These are phyloP conservation scores for Clavariopsis aquatica DNA, from an alignment of 495 filamentous ascomycete genomes.

Conservation along the genomic window DNA sequence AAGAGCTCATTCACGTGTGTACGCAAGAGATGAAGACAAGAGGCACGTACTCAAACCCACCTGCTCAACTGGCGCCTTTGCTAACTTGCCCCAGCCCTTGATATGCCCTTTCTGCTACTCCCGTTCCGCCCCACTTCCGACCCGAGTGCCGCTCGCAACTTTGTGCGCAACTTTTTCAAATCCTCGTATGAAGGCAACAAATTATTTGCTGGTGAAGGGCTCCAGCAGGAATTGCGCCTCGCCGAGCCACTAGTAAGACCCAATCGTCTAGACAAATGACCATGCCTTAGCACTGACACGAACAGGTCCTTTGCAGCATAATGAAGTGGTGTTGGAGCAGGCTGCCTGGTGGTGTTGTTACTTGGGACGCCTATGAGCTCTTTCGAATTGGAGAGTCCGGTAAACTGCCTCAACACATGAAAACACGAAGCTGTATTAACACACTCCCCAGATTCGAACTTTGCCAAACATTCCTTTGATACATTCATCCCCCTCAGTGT, in stretches of 20 bases:
- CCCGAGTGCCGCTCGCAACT: conserved; percentile 83
- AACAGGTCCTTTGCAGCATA: conserved; percentile 85
- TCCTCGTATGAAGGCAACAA: conserved; percentile 42
- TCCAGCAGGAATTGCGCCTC: conserved; percentile 86
- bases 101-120: conserved; percentile 90
- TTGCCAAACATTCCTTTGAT: conserved; percentile 89
- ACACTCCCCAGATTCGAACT: conserved; percentile 70
- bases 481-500: conserved; percentile 96
- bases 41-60: conserved; percentile 61
- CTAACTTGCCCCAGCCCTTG: conserved; percentile 60
- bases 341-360: conserved; percentile 86
- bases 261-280: conserved; percentile 28
- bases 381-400: conserved; percentile 94
- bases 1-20: conserved; percentile 79
- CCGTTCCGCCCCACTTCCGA: conserved; percentile 93
- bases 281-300: conserved; percentile 28
- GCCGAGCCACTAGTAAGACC: conserved; percentile 84
- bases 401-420: conserved; percentile 46
- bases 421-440: conserved; percentile 8
- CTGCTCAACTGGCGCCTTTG: conserved; percentile 7
- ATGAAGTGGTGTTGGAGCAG: conserved; percentile 99
- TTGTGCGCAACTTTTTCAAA: conserved; percentile 92
- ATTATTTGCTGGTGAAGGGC: conserved; percentile 58
- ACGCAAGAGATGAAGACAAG: conserved; percentile 89
- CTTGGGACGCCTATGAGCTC: conserved; percentile 94